Base-by-base conservation (phyloP, 192 early-diverging fungal genomes). In the Physocladia obscura region DNA sequence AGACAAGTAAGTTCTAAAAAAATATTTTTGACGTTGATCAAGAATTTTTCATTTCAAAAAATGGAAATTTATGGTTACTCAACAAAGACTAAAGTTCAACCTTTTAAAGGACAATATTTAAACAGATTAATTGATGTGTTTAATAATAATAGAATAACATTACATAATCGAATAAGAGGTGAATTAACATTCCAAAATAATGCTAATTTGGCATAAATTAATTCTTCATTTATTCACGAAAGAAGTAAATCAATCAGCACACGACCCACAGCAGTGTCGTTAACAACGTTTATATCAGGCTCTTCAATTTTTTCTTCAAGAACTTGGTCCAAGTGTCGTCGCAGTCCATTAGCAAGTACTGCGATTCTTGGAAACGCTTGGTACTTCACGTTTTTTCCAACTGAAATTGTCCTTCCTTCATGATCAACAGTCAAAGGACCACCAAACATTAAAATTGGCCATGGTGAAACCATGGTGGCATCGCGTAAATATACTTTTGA, bases 391-490 rank as follows among this genome's bases (percentile, higher is more conserved):
- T 52, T 30, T 8, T 69, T 52, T 13, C 89, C 90, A 32, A 91
- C 70, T 2, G 64, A 60, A 2, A 93, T 62, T 0, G 89, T 85
- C 29, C 87, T 80, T 13, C 88, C 86, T 24, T 84, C 74, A 69
- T 89, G 86, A 64, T 93, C 90, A 4, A 93, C 88, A 2, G 74
- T 58, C 3, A 94, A 79, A n/a, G 77, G 73, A 5, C 92, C 92
- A 13, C 94, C 94, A 82, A 96, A 92, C 76, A 96, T 77, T 21
- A 96, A 69, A 30, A 96, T 30, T 0, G 89, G 86, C 71, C 88
- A 92, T 40, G 88, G 60, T 0, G 89, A 85, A 3, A 88, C 82
- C 56, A 75, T 76, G 0, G 89, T 90, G 2, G 84, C 79, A 76
- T 90, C 89, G 22, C 87, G 78, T 21, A 89, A 67, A 74, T 86